These are phyloP conservation scores for Teunomyces cretensis DNA, from an alignment of 805 yeast species.

Conservation along the genomic window DNA sequence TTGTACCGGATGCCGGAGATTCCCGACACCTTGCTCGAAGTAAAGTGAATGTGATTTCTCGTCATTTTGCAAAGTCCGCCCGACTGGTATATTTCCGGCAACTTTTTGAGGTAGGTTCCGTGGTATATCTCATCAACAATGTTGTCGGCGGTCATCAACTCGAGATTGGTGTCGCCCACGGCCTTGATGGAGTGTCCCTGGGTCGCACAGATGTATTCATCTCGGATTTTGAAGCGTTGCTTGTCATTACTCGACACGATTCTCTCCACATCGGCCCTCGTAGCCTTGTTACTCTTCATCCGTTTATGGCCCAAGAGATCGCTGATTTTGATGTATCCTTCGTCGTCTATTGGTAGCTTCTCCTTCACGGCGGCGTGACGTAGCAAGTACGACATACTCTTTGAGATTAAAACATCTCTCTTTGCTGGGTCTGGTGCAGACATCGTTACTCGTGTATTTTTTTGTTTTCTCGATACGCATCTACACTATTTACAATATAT, in stretches of 20 bases:
- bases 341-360: constrained; percentile 56
- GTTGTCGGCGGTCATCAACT: constrained; percentile 35
- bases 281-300: constrained; percentile 55
- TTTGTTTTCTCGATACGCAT: constrained; percentile 3
- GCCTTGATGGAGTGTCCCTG: constrained; percentile 82
- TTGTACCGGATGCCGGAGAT: constrained; percentile 74
- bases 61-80: constrained; percentile 68
- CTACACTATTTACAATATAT: background rate
- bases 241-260: constrained; percentile 70
- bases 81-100: constrained; percentile 45
- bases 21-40: constrained; percentile 49
- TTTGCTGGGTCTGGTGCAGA: constrained; percentile 11
- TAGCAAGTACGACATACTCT: constrained; percentile 69
- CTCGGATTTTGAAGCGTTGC: constrained; percentile 59
- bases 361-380: constrained; percentile 85
- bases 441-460: constrained; percentile 5
- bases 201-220: constrained; percentile 67
- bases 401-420: constrained; percentile 62
- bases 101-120: constrained; percentile 63
- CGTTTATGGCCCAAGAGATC: constrained; percentile 57
- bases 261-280: constrained; percentile 54
- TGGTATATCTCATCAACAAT: constrained; percentile 65
- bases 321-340: constrained; percentile 63
- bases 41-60: constrained; percentile 85
- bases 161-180: constrained; percentile 43